Percentiles rank a stretch among this genome's conserved stretches.
Conservation (phyloP, 73 alveolate species). For the Paramecium octaurelia region DNA sequence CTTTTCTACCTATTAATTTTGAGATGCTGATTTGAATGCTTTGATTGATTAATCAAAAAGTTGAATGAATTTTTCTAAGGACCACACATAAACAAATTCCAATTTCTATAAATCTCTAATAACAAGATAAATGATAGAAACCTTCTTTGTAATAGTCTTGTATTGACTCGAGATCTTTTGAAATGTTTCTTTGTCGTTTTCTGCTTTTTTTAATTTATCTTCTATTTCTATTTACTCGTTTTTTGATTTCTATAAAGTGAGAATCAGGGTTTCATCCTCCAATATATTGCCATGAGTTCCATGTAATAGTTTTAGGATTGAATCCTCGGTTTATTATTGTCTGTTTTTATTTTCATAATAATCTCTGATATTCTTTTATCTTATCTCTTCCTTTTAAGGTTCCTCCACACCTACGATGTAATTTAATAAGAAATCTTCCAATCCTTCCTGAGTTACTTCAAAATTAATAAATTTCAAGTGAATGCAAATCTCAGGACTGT, state of each 20-base stretch:
- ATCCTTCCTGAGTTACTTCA: constrained; percentile 98
- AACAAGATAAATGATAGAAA: constrained; percentile 80
- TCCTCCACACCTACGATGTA: constrained; percentile 60
- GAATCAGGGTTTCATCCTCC: constrained; percentile 90
- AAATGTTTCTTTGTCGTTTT: constrained; percentile 47
- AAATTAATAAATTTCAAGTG: constrained; percentile 95
- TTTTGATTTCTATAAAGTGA: constrained; percentile 85
- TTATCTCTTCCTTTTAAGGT: constrained; percentile 66
- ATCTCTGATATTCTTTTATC: constrained; percentile 71
- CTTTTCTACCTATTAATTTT: constrained; percentile 55
- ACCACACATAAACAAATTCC: constrained; percentile 87
- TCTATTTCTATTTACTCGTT: constrained; percentile 70
- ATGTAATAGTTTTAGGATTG: constrained; percentile 46
- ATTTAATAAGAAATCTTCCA: constrained; percentile 73
- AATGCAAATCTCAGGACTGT: constrained; percentile 98
- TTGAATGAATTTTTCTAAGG: constrained; percentile 77
- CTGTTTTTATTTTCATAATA: constrained; percentile 56
- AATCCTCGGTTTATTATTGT: constrained; percentile 53
- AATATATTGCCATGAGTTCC: constrained; percentile 66
- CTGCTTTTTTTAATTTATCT: constrained; percentile 71
- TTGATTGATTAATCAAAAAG: constrained; percentile 67
- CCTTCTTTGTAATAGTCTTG: constrained; percentile 82
- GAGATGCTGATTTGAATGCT: constrained; percentile 54
- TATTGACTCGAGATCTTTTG: constrained; percentile 65
- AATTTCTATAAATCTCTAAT: constrained; percentile 76